Conservation (phyloP, 2,329 filamentous ascomycete genomes). For the Tolypocladium amazonense region DNA sequence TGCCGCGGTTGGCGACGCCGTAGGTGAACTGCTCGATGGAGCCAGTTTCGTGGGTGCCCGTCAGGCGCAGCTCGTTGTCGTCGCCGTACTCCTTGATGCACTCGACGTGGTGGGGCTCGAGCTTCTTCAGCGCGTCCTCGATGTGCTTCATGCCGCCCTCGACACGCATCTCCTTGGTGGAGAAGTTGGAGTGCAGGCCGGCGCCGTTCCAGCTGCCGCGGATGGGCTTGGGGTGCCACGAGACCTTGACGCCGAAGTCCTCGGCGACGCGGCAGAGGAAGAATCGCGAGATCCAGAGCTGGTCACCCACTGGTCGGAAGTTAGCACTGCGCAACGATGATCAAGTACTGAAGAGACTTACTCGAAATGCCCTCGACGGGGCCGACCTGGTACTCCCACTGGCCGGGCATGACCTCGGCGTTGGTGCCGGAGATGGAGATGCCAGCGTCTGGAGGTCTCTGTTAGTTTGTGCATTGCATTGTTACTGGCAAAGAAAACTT, state of each 20-base stretch:
- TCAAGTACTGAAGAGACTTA: conserved; percentile 29
- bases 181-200: conserved; percentile 90
- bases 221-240: conserved; percentile 91
- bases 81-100: conserved; percentile 93
- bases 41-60: conserved; percentile 88
- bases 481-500: too few relatives aligned
- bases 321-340: background rate
- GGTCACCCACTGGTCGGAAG: conserved; percentile 65
- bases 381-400: conserved; percentile 98
- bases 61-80: conserved; percentile 90
- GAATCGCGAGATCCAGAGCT: conserved; percentile 84
- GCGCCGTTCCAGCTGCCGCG: conserved; percentile 86
- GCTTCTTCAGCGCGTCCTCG: conserved; percentile 75
- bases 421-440: conserved; percentile 97
- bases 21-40: conserved; percentile 88
- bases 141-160: conserved; percentile 96
- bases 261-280: conserved; percentile 83
- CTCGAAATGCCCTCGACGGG: conserved; percentile 78
- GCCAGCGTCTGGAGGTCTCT: too few relatives aligned
- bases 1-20: conserved; percentile 92
- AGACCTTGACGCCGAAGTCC: conserved; percentile 93
- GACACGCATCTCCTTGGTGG: conserved; percentile 74
- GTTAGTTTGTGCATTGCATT: too few relatives aligned
- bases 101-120: conserved; percentile 66
- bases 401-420: conserved; percentile 72